Evolutionary conservation across 73 alveolate genomes (phyloP), one percentile per base, ranked within the genome.

Genomic region (Paramecium sonneborni): DNA sequence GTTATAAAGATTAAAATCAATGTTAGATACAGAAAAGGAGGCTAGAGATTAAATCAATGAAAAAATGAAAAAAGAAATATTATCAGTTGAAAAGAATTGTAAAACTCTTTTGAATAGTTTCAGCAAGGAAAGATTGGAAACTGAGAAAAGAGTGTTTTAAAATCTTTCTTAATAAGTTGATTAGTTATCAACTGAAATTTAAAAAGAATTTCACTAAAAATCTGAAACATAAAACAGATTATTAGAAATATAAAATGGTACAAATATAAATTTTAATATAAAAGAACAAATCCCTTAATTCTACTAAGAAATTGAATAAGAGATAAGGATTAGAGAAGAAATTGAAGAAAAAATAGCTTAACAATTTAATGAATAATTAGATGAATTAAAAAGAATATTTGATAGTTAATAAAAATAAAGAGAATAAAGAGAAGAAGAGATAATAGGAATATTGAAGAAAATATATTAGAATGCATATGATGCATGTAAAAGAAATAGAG

Each of bases 401-500:
- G 94, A 88, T 44, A 62, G 70, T 70, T 37, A 88, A 88, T 69
- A 82, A 72, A 88, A 88, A 46, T 48, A 43, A 43, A 76, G 94
- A 46, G 94, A 88, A 88, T 67, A 67, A 44, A 76, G 94, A 69
- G 94, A 88, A 48, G 94, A 88, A 88, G 94, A 88, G 32, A 32
- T 88, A 3, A 88, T 88, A 11, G 84, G 84, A 21, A 88, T 88
- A 21, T 62, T 88, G 30, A 88, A 88, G 28, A 82, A 69, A 20
- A 69, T 88, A 56, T 88, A 88, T 15, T 69, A 76, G 9, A 88
- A 52, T 48, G 90, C 87, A 15, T 69, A 70, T 44, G 94, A 88
- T n/a, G 89, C 89, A 3, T 69, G 85, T 39, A 82, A 76, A 72
- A 67, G 94, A 88, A 69, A 82, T 48, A 88, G 74, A 70, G 69